These are phyloP conservation scores for Thecamonas trahens DNA, from an alignment of 78 protist genomes.

Conservation along the genomic window DNA sequence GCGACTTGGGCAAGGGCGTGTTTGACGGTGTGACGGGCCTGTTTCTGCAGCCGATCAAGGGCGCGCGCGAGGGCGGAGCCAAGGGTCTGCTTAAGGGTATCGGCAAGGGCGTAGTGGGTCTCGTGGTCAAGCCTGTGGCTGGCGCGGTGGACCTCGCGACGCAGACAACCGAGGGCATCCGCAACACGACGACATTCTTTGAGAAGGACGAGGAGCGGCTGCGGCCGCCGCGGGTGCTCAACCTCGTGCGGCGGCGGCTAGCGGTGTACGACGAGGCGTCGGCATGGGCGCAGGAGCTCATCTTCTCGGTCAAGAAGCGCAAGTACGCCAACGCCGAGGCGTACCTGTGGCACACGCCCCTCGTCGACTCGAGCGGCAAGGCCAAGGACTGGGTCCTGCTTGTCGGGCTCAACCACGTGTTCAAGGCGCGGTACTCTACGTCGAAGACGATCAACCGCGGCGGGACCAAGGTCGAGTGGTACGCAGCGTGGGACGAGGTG, in stretches of 20 bases:
- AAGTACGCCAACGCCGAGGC: background rate
- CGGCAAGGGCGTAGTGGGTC: conserved; percentile 71
- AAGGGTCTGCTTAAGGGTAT: conserved; percentile 73
- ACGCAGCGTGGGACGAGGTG: no score
- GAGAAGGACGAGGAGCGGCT: no score
- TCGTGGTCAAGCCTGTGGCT: conserved; percentile 70
- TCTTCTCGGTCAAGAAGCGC: background rate
- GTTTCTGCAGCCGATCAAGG: conserved; percentile 65
- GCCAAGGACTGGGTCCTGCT: no score
- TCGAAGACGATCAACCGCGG: no score
- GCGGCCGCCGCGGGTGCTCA: background rate
- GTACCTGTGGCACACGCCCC: no score
- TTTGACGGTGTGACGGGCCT: conserved; percentile 71
- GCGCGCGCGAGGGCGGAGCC: conserved; percentile 52
- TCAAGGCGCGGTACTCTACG: no score
- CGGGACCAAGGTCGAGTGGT: no score
- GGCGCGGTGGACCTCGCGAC: conserved; percentile 69
- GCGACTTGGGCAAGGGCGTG: conserved; percentile 49
- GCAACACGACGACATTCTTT: conserved; percentile 73
- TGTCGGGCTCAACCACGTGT: no score
- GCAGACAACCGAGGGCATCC: conserved; percentile 60
- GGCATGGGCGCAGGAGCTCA: background rate
- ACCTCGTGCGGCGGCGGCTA: background rate
- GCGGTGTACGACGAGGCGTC: background rate
- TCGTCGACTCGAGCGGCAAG: no score